Evolutionary conservation across 2,329 filamentous ascomycete species (phyloP).

Genomic region (Cyclaneusma minus): DNA sequence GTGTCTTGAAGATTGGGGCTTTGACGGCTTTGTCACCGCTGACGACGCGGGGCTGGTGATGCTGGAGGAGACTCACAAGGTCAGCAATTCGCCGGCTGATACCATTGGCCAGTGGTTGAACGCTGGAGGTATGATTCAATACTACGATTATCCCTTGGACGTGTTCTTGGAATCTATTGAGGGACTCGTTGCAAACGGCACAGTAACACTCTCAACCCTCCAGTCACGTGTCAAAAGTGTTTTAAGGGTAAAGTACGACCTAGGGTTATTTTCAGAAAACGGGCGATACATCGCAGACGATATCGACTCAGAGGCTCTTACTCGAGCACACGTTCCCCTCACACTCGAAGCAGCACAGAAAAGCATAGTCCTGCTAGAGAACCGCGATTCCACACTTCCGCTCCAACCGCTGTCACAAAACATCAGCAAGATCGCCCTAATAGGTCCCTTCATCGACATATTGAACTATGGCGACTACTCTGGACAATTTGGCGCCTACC

Average conservation of each 20-base stretch:
- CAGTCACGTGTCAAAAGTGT: slow-evolving; percentile 22
- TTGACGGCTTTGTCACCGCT: slow-evolving; percentile 25
- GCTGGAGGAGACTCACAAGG: slow-evolving; percentile 20
- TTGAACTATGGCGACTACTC: slow-evolving; percentile 29
- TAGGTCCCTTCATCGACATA: slow-evolving; percentile 25
- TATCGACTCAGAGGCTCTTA: slow-evolving; percentile 20
- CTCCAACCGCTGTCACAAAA: slow-evolving; percentile 15
- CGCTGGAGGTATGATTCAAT: slow-evolving; percentile 28
- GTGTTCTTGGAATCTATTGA: slow-evolving; percentile 21
- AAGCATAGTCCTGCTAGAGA: slow-evolving; percentile 26
- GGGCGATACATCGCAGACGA: slow-evolving; percentile 21
- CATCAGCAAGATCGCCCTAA: slow-evolving; percentile 21
- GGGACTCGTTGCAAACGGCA: slow-evolving; percentile 21
- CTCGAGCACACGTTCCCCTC: slow-evolving; percentile 19
- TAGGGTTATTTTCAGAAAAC: slow-evolving; percentile 24
- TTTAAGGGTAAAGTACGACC: slow-evolving; percentile 26
- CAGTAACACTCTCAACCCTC: slow-evolving; percentile 20
- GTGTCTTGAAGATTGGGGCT: slow-evolving; percentile 23
- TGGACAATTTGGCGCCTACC: slow-evolving; percentile 24
- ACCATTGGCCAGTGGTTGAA: slow-evolving; percentile 27
- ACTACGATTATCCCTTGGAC: slow-evolving; percentile 26
- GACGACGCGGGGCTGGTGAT: slow-evolving; percentile 23
- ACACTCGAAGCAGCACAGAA: slow-evolving; percentile 26
- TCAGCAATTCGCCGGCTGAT: slow-evolving; percentile 22
- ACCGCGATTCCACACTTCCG: slow-evolving; percentile 24